Evolutionary conservation across 352 stramenopile species (phyloP), one percentile per base, ranked within the genome.

Genomic region (Peronospora farinosa): DNA sequence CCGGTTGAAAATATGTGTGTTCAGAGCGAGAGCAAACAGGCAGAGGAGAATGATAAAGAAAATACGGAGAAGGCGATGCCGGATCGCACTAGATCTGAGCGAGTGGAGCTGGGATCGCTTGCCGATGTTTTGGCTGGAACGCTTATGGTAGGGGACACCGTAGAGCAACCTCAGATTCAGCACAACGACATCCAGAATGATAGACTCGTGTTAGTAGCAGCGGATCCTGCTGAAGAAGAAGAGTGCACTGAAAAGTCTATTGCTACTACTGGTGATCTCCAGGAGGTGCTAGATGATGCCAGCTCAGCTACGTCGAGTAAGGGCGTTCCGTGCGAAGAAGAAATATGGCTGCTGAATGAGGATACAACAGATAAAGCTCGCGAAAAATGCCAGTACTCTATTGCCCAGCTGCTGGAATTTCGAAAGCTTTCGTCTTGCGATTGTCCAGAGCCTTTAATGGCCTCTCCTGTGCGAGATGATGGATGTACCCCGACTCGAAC

Each of bases 81-180:
- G 39, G 54, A 57, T 42, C 58, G 58, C 7, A 39, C 53, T 51
- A 40, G 54, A 35, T 57, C 57, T 30, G 54, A 62, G 2, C 63
- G 63, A 7, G 58, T 68, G 15, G 58, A 72, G 40, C 32, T 72
- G 19, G 63, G 63, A 27, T 72, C 63, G 7, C 33, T 72, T 5
- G 63, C 54, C 39, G 58, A 68, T 30, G 55, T 57, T 27, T 40
- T 72, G 15, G 47, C 54, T 12, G 50, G 63, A 47, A 60, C 43
- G 11, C 11, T 36, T 1, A 11, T 35, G 30, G 7, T 42, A 6
- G 49, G 54, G 6, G 17, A 45, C 7, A 16, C 46, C 27, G 13
- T 12, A 2, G 12, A 51, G 5, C 19, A 60, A 27, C n/a, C 45
- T 28, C 33, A 55, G 30, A 45, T 27, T 13, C 37, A 51, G 38